These are phyloP conservation scores for Fulvia fulva DNA, from an alignment of 2,329 filamentous ascomycete genomes.

Conservation along the genomic window DNA sequence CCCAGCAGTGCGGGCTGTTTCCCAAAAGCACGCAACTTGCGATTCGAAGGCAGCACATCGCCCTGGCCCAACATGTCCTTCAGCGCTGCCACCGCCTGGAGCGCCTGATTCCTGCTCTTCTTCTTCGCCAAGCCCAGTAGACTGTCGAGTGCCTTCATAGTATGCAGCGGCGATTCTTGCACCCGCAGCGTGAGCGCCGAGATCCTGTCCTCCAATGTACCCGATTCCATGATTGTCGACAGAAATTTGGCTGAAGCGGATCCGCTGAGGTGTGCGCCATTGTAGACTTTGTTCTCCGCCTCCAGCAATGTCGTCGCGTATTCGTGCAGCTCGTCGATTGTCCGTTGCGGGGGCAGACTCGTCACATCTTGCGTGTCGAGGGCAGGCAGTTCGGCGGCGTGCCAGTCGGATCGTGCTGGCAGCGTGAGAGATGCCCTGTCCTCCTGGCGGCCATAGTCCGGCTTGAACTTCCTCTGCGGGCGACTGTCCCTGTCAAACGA, in stretches of 20 bases:
- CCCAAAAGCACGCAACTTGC: slow-evolving; percentile 75
- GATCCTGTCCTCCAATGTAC: slow-evolving; percentile 94
- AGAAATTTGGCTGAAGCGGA: slow-evolving; percentile 94
- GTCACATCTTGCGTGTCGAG: slow-evolving; percentile 46
- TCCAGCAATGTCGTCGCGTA: slow-evolving; percentile 74
- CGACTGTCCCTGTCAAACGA: slow-evolving; percentile 25
- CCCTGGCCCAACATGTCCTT: slow-evolving; percentile 93
- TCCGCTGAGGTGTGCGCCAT: slow-evolving; percentile 64
- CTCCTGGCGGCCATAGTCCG: slow-evolving; percentile 21
- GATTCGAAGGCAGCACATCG: slow-evolving; percentile 73
- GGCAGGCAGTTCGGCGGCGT: slow-evolving; percentile 54
- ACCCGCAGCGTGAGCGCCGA: slow-evolving; percentile 90
- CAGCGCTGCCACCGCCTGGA: slow-evolving; percentile 85
- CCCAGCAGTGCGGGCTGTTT: slow-evolving; percentile 73
- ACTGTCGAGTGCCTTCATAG: slow-evolving; percentile 81
- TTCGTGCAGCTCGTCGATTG: slow-evolving; percentile 58
- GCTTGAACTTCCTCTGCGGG: slow-evolving; percentile 29
- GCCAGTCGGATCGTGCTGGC: slow-evolving; percentile 64
- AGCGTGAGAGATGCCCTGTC: slow-evolving; percentile 34
- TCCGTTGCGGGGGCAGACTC: slow-evolving; percentile 46
- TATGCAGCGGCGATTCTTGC: slow-evolving; percentile 94
- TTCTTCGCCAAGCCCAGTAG: slow-evolving; percentile 82
- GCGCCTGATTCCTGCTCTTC: slow-evolving; percentile 85
- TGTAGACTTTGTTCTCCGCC: slow-evolving; percentile 72
- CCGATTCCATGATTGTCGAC: slow-evolving; percentile 92